A percentile compares a stretch with the other conserved stretches of the same genome.
These are phyloP conservation scores for Angophora floribunda DNA, from an alignment of 345 rosid species.

Conservation along the genomic window DNA sequence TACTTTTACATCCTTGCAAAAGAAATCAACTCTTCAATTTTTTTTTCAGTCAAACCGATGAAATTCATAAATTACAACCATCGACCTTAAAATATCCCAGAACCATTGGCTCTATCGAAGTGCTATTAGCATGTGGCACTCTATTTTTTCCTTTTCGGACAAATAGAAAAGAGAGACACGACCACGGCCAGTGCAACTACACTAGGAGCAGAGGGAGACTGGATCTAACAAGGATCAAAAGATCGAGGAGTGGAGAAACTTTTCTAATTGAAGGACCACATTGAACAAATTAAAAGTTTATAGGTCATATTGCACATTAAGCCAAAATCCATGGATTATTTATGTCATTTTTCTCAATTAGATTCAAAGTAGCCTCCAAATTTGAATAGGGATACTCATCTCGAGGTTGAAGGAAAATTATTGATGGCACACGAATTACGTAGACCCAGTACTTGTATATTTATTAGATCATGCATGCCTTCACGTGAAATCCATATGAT, in stretches of 20 bases:
- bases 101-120: background rate
- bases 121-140: background rate
- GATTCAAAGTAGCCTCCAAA: background rate
- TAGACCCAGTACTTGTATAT: background rate
- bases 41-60: background rate
- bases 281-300: too few species aligned
- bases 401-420: background rate
- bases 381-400: background rate
- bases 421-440: fast-evolving
- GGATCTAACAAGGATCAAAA: background rate
- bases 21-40: background rate
- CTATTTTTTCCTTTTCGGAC: background rate
- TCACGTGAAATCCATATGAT: background rate
- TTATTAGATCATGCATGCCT: fast-evolving
- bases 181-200: background rate
- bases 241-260: background rate
- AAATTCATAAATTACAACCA: background rate
- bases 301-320: fast-evolving
- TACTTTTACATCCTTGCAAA: background rate
- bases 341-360: background rate
- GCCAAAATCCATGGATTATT: background rate
- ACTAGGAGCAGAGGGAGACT: background rate
- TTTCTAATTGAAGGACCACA: fast-evolving
- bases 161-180: background rate
- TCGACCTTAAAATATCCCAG: background rate